phyloP scores from a whole-genome alignment of 306 rosid species.

The Sechiopsis laciniata region DNA sequence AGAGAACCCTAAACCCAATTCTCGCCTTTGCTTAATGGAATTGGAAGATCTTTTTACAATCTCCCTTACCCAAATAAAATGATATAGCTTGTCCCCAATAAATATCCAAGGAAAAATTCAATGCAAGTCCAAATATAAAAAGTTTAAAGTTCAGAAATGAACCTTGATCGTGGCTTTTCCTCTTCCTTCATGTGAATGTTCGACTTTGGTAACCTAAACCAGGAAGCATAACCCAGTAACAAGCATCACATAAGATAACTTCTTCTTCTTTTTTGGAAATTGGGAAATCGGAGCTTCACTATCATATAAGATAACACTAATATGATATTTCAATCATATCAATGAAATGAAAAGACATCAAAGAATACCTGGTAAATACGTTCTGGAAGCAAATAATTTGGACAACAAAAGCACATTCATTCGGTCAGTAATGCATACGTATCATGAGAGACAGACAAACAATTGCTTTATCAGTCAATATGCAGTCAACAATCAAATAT shows the following conservation, averaged over 20 bases:
- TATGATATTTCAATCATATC: not conserved
- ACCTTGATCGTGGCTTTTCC: slow-evolving; percentile 96
- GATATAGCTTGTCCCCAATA: not conserved
- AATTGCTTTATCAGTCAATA: not conserved
- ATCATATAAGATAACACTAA: not conserved
- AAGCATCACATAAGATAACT: not conserved
- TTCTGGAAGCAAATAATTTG: slow-evolving; percentile 42
- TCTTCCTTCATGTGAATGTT: slow-evolving; percentile 94
- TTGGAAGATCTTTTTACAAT: not conserved
- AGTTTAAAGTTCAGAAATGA: slow-evolving; percentile 23
- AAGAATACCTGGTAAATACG: slow-evolving; percentile 65
- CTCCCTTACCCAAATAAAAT: not conserved
- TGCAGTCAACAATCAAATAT: slow-evolving; percentile 1
- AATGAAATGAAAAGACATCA: not conserved
- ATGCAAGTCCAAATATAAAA: not conserved
- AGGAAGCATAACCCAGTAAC: not conserved
- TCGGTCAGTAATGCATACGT: slow-evolving; percentile 20
- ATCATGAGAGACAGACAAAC: not conserved
- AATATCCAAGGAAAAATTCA: not conserved
- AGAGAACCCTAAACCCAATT: not conserved
- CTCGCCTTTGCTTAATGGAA: not conserved
- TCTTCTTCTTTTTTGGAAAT: too few relatives aligned
- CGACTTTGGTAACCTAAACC: slow-evolving; percentile 72
- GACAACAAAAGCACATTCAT: slow-evolving; percentile 23
- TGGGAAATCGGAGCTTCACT: too few relatives aligned